Evolutionary conservation across 805 yeast genomes (phyloP).

Genomic region (Candida fluviatilis): DNA sequence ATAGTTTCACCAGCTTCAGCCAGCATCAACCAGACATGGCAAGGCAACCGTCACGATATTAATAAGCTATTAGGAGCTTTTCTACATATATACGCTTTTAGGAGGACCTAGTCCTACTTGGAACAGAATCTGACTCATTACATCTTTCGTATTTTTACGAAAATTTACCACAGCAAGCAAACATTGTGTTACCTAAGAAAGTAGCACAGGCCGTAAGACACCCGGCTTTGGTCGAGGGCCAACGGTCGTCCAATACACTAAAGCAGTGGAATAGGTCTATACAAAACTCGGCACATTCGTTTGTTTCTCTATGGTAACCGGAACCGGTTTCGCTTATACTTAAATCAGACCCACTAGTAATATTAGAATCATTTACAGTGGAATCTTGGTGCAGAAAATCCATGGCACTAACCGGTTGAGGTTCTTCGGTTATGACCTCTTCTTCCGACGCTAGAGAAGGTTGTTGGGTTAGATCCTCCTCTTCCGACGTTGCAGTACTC

Average conservation of each 20-base stretch:
- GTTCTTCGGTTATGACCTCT: no score
- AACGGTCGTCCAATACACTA: constrained; percentile 36
- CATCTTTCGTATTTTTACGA: constrained; percentile 27
- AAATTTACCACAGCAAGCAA: constrained; percentile 19
- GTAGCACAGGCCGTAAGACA: constrained; percentile 32
- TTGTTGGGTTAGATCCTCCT: no score
- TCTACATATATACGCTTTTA: no score
- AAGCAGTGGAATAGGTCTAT: constrained; percentile 34
- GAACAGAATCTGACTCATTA: no score
- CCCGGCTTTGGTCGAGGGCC: constrained; percentile 41
- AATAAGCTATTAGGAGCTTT: no score
- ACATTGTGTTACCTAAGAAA: constrained; percentile 33
- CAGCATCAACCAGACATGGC: no score
- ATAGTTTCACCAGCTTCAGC: no score
- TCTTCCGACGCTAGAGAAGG: no score
- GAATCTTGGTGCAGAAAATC: background rate
- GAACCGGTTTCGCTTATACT: constrained; percentile 23
- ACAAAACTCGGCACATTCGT: constrained; percentile 42
- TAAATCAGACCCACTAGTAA: constrained; percentile 4
- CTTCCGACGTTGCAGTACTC: no score
- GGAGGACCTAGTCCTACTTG: no score
- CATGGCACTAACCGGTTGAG: background rate
- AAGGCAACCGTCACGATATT: no score
- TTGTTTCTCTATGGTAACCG: constrained; percentile 34
- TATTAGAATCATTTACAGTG: background rate